These are phyloP conservation scores for Escallonia rubra DNA, from an alignment of 129 eudicot species.

Conservation along the genomic window DNA sequence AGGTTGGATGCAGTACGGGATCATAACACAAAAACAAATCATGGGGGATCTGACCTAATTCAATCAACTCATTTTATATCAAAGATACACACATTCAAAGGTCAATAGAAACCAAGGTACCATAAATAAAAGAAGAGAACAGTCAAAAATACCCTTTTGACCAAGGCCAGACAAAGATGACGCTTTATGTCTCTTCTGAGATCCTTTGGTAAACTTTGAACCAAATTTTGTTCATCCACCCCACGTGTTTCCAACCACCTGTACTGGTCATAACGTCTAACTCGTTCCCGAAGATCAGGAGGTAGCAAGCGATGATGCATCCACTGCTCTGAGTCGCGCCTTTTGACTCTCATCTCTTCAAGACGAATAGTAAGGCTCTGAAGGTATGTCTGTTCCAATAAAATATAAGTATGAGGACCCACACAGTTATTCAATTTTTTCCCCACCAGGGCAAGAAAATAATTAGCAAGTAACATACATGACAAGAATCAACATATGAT, in stretches of 20 bases:
- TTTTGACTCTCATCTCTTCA: constrained; percentile 62
- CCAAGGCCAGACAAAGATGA: constrained; percentile 36
- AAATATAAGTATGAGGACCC: not conserved
- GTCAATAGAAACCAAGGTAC: not conserved
- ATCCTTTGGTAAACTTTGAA: constrained; percentile 31
- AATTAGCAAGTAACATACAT: no score
- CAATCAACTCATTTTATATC: no score
- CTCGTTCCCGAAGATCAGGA: constrained; percentile 51
- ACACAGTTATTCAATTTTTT: no score
- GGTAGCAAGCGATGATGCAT: constrained; percentile 71
- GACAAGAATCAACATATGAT: no score
- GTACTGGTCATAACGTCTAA: constrained; percentile 44
- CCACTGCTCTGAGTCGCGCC: constrained; percentile 70
- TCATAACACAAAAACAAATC: not conserved
- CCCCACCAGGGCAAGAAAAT: no score
- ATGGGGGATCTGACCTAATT: not conserved
- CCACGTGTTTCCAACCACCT: constrained; percentile 37
- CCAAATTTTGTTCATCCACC: constrained; percentile 27
- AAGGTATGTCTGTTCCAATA: constrained; percentile 50
- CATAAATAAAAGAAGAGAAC: not conserved
- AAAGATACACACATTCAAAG: not conserved
- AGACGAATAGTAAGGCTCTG: constrained; percentile 55
- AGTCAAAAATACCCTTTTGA: constrained; percentile 20
- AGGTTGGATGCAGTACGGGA: not conserved
- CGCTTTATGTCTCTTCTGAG: constrained; percentile 31